Conservation (phyloP, 495 filamentous ascomycete species). For the Annulohypoxylon nitens region DNA sequence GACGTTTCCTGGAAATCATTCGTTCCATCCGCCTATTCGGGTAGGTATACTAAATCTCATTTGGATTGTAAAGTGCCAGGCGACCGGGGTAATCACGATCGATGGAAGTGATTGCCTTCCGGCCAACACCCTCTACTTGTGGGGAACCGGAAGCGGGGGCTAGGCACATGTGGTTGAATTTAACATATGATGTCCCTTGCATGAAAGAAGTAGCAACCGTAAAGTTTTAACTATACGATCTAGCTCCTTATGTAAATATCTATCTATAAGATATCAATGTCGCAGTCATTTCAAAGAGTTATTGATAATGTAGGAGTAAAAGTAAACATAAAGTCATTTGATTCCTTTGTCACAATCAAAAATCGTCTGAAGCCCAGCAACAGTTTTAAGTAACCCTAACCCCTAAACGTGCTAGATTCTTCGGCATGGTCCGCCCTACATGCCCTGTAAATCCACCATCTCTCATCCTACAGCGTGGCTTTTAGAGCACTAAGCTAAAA, state of each 20-base stretch:
- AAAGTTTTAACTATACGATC: neutral
- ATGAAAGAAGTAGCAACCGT: neutral
- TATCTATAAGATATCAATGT: neutral
- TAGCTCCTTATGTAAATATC: neutral
- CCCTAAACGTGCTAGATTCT: neutral
- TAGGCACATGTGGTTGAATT: neutral
- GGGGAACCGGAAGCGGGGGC: neutral
- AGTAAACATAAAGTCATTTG: neutral
- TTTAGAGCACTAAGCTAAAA: neutral
- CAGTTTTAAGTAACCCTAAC: neutral
- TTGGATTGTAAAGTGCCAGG: neutral
- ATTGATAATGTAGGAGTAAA: neutral
- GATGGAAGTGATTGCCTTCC: neutral
- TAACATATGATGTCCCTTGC: neutral
- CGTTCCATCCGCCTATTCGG: neutral
- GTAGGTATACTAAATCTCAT: neutral
- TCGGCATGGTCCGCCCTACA: neutral
- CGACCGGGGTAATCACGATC: neutral
- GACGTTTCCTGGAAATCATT: neutral
- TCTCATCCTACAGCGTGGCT: slow-evolving; percentile 4
- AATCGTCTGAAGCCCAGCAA: too few relatives aligned
- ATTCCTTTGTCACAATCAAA: neutral
- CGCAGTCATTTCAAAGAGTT: neutral
- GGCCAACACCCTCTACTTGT: neutral
- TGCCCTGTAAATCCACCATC: neutral